phyloP scores from a whole-genome alignment of 1,284 basidiomycete genomes.

The Caloboletus firmus region DNA sequence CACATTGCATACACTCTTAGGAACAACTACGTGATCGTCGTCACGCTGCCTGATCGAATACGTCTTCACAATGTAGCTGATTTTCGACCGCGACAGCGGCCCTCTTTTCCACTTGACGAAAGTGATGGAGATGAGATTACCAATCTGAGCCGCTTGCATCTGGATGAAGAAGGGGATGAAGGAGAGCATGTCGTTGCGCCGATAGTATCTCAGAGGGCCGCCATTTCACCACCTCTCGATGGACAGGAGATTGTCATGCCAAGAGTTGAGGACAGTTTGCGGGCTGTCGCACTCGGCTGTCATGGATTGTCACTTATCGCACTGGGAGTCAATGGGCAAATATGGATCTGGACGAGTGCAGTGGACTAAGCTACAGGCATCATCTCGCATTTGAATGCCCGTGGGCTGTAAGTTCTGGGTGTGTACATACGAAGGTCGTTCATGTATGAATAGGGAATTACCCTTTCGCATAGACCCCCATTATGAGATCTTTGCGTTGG shows the following conservation, averaged over 20 bases:
- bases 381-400: not conserved
- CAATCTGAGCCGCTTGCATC: conserved; percentile 17
- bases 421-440: not conserved
- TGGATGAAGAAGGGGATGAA: conserved; percentile 36
- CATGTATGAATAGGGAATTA: not conserved
- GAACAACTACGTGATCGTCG: conserved; percentile 53
- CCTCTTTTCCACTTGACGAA: conserved; percentile 25
- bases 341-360: conserved; percentile 32
- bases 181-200: conserved; percentile 10
- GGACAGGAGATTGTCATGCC: conserved; percentile 24
- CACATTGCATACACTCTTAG: conserved; percentile 44
- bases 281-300: conserved; percentile 42
- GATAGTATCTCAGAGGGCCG: not conserved
- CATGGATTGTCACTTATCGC: conserved; percentile 44
- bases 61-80: conserved; percentile 49
- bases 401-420: not conserved
- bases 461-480: not conserved
- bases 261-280: conserved; percentile 20
- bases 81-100: conserved; percentile 40
- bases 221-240: conserved; percentile 23
- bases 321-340: conserved; percentile 20
- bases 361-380: conserved; percentile 13
- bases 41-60: conserved; percentile 45
- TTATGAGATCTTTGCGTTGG: conserved; percentile 84
- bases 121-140: conserved; percentile 16